Evolutionary conservation across 208 protist genomes (phyloP).

Genomic region (Trichomonas tenax): DNA sequence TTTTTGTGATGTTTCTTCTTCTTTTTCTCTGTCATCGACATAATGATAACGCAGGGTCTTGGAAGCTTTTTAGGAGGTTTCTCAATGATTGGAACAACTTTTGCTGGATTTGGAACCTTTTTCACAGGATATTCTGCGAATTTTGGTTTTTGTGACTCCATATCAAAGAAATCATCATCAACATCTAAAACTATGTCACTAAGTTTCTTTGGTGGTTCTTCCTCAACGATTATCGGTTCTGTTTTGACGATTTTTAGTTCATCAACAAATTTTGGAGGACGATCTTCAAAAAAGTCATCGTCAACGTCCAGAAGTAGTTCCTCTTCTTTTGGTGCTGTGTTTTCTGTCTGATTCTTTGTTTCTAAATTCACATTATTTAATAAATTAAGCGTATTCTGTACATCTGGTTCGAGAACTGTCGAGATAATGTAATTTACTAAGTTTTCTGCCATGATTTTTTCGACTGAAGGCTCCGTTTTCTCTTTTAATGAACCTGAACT

Average conservation of each 20-base stretch:
- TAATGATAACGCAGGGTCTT: not conserved
- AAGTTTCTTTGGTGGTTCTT: not conserved
- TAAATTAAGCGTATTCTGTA: not conserved
- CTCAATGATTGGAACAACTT: not conserved
- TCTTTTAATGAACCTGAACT: not conserved
- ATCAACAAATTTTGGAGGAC: not conserved
- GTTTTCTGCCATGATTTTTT: not conserved
- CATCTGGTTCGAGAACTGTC: not conserved
- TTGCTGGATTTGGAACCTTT: not conserved
- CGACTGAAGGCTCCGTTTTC: not conserved
- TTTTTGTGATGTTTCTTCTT: not conserved
- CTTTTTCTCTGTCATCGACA: not conserved
- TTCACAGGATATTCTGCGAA: not conserved
- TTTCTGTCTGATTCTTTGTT: not conserved
- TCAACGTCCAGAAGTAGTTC: not conserved
- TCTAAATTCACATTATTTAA: not conserved
- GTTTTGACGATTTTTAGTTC: not conserved
- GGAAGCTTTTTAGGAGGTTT: not conserved
- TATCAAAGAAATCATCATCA: not conserved
- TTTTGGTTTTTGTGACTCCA: not conserved
- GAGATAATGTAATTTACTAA: not conserved
- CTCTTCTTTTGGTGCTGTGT: not conserved
- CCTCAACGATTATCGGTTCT: not conserved
- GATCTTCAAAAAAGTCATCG: not conserved
- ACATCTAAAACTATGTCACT: not conserved